These are phyloP conservation scores for Epicoccum sorghinum DNA, from an alignment of 2,329 filamentous ascomycete genomes.

Conservation along the genomic window DNA sequence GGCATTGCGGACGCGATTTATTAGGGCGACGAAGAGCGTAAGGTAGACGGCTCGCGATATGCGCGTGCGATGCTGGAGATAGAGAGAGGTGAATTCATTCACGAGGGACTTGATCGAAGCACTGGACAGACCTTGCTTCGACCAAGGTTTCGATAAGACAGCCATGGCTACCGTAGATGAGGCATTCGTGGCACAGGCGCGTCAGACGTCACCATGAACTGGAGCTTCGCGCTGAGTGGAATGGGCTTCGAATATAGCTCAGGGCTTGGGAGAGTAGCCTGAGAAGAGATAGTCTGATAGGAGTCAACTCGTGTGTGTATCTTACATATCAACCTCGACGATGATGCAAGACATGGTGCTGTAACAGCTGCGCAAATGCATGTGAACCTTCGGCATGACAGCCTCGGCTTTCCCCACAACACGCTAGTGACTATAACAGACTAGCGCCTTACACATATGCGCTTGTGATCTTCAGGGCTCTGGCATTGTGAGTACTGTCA, in stretches of 20 bases:
- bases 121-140: conserved; percentile 37
- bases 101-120: conserved; percentile 45
- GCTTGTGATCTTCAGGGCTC: background rate
- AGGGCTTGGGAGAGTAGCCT: background rate
- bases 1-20: conserved; percentile 86
- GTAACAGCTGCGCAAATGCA: conserved; percentile 17
- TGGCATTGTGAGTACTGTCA: too few relatives aligned
- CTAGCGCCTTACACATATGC: background rate
- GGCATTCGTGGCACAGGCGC: conserved; percentile 22
- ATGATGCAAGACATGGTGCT: conserved; percentile 8
- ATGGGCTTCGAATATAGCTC: background rate
- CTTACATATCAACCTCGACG: conserved; percentile 17
- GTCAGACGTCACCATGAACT: conserved; percentile 8
- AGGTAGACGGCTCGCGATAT: conserved; percentile 52
- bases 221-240: background rate
- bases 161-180: conserved; percentile 44
- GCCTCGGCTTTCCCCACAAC: conserved; percentile 32
- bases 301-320: conserved; percentile 1
- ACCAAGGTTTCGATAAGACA: conserved; percentile 49
- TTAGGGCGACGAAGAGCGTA: conserved; percentile 50
- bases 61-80: conserved; percentile 48
- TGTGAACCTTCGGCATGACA: conserved; percentile 27
- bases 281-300: background rate
- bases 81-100: conserved; percentile 46
- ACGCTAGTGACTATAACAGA: background rate